Evolutionary conservation across 139 green algal species (phyloP).

Genomic region (Chlorella sp.): DNA sequence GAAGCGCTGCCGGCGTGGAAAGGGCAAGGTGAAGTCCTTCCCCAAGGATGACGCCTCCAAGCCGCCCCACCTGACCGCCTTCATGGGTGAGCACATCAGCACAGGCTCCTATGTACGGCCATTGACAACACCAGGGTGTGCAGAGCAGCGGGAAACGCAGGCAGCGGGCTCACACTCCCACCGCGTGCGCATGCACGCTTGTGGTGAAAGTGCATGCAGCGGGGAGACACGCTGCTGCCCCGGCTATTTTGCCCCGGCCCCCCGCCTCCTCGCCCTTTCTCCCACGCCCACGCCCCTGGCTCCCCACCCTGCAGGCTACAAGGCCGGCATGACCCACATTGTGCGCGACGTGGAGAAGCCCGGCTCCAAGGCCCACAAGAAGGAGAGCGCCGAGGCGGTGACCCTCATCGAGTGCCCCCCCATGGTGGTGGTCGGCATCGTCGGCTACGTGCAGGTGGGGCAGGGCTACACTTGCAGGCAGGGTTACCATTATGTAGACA

Average conservation of each 20-base stretch:
- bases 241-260: background rate
- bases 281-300: background rate
- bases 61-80: slow-evolving; percentile 94
- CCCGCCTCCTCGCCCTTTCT: background rate
- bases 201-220: no score
- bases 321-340: slow-evolving; percentile 98
- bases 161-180: no score
- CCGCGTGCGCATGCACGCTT: no score
- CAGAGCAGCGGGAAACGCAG: no score
- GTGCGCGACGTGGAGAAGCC: slow-evolving; percentile 98
- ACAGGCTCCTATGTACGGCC: no score
- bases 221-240: no score
- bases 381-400: slow-evolving; percentile 98
- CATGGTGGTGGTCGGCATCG: slow-evolving; percentile 97
- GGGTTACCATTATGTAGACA: no score
- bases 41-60: slow-evolving; percentile 88
- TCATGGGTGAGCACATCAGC: slow-evolving; percentile 77
- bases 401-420: slow-evolving; percentile 97
- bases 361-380: slow-evolving; percentile 99
- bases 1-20: slow-evolving; percentile 95
- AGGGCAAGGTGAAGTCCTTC: slow-evolving; percentile 93
- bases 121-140: background rate
- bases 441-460: slow-evolving; percentile 87
- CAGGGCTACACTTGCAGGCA: background rate
- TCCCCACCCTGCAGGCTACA: slow-evolving; percentile 53